These are phyloP conservation scores for Pythium rhizo-oryzae DNA, from an alignment of 352 stramenopile species.

Conservation along the genomic window DNA sequence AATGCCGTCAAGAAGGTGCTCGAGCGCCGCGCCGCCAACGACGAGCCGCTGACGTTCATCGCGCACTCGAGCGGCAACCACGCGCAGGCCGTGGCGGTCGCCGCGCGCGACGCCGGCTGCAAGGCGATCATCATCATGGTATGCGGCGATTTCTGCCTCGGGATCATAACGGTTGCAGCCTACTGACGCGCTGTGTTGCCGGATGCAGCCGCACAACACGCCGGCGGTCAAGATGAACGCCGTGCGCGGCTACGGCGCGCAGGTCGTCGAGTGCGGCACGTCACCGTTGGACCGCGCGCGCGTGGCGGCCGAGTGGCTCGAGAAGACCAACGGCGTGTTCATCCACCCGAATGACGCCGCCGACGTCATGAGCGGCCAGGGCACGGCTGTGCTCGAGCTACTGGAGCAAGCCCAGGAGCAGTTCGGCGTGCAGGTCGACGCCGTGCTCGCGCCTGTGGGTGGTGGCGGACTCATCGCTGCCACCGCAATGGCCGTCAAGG, in stretches of 20 bases:
- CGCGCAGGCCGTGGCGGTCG: constrained; percentile 90
- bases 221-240: constrained; percentile 85
- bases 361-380: constrained; percentile 94
- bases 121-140: constrained; percentile 91
- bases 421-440: constrained; percentile 57
- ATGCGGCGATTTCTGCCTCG: background rate
- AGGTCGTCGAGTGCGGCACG: constrained; percentile 37
- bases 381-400: constrained; percentile 88
- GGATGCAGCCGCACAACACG: constrained; percentile 71
- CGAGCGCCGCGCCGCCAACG: constrained; percentile 28
- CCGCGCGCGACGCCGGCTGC: constrained; percentile 56
- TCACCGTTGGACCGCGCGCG: constrained; percentile 34
- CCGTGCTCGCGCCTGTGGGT: constrained; percentile 85
- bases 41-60: constrained; percentile 53
- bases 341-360: constrained; percentile 92
- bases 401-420: constrained; percentile 71
- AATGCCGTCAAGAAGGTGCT: constrained; percentile 64
- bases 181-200: background rate
- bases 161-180: no score
- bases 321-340: constrained; percentile 44
- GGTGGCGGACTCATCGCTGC: constrained; percentile 86
- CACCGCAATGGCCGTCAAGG: constrained; percentile 75
- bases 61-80: constrained; percentile 94
- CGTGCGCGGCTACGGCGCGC: constrained; percentile 77
- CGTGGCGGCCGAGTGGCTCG: constrained; percentile 46